These are phyloP conservation scores for Blumeria hordei DNA, from an alignment of 2,329 filamentous ascomycete genomes.

Conservation along the genomic window DNA sequence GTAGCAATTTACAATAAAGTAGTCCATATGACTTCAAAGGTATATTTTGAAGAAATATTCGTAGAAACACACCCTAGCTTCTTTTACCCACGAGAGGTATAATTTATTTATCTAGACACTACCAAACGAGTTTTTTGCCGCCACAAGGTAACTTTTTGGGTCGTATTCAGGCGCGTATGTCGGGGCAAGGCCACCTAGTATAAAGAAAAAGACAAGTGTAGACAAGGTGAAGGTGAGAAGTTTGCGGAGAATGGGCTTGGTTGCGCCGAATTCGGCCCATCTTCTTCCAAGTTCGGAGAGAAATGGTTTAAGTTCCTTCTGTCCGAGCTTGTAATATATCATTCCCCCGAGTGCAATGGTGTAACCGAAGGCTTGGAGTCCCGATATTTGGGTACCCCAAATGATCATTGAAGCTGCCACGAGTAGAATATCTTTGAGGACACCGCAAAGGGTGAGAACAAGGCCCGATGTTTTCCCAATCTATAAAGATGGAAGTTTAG, in stretches of 20 bases:
- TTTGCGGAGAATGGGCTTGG: slow-evolving; percentile 56
- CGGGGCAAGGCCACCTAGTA: slow-evolving; percentile 44
- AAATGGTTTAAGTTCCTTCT: slow-evolving; percentile 64
- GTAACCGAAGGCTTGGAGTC: slow-evolving; percentile 65
- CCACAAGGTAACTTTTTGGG: slow-evolving; percentile 16
- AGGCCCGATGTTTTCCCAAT: slow-evolving; percentile 75
- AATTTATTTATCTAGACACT: slow-evolving; percentile 2
- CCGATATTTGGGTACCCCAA: slow-evolving; percentile 52
- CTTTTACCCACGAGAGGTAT: not conserved
- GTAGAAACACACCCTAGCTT: not conserved
- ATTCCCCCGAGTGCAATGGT: slow-evolving; percentile 56
- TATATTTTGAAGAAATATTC: not conserved
- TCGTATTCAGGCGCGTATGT: slow-evolving; percentile 31
- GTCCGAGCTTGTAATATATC: slow-evolving; percentile 68
- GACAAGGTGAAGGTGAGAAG: slow-evolving; percentile 41
- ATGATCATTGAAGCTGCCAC: slow-evolving; percentile 60
- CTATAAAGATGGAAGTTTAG: slow-evolving; percentile 18
- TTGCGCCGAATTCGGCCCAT: slow-evolving; percentile 69
- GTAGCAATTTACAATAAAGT: not conserved
- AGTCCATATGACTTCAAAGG: not conserved
- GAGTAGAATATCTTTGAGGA: slow-evolving; percentile 70
- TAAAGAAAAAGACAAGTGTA: slow-evolving; percentile 39
- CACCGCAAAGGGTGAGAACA: slow-evolving; percentile 66
- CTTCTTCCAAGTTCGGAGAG: slow-evolving; percentile 44
- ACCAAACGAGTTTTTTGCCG: slow-evolving; percentile 12